Conservation (phyloP, 2,329 filamentous ascomycete species). For the Hymenoscyphus salicellus region DNA sequence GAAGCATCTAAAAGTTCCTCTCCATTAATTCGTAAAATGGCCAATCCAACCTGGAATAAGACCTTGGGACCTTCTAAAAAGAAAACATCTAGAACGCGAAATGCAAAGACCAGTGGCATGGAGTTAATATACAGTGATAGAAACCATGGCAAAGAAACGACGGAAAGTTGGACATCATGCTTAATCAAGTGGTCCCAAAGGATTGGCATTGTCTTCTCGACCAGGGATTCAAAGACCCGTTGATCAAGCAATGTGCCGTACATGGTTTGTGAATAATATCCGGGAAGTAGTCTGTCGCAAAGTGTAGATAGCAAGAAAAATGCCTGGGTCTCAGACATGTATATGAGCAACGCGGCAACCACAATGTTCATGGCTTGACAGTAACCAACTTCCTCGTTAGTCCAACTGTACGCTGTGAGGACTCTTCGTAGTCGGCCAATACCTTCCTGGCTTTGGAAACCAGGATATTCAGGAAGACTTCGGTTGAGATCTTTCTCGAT, state of each 20-base stretch:
- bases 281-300: constrained; percentile 88
- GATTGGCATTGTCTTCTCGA: constrained; percentile 98
- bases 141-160: constrained; percentile 97
- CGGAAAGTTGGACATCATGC: constrained; percentile 93
- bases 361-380: constrained; percentile 99
- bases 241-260: constrained; percentile 96
- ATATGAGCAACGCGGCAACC: constrained; percentile 94
- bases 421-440: constrained; percentile 87
- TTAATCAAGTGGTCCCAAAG: constrained; percentile 98
- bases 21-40: constrained; percentile 95
- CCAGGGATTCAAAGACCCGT: constrained; percentile 92
- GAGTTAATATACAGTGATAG: constrained; percentile 98
- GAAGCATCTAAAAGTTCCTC: constrained; percentile 90
- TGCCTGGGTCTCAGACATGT: constrained; percentile 94
- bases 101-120: constrained; percentile 97
- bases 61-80: constrained; percentile 98
- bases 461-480: constrained; percentile 93
- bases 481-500: constrained; percentile 98
- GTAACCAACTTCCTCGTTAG: constrained; percentile 91
- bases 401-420: constrained; percentile 96
- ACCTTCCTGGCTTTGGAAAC: constrained; percentile 93
- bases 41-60: constrained; percentile 91
- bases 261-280: constrained; percentile 99
- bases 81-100: constrained; percentile 94
- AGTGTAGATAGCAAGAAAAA: constrained; percentile 90